Evolutionary conservation across 495 filamentous ascomycete species (phyloP).

Genomic region (Penicillium dipodomyicola): DNA sequence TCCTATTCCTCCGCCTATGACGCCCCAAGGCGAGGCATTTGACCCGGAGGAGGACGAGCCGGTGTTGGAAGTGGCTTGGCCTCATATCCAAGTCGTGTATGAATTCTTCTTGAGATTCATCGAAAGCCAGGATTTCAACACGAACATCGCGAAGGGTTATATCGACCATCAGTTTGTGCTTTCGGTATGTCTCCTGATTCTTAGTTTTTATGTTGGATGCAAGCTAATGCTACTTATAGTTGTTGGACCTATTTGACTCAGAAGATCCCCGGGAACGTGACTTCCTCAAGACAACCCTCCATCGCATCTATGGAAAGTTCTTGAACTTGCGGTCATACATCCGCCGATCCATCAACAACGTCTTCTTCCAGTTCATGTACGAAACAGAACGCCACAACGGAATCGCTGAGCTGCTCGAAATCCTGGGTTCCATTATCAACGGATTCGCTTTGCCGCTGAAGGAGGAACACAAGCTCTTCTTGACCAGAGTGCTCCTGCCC

Average conservation of each 20-base stretch:
- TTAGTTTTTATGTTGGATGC: neutral
- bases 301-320: constrained; percentile 99
- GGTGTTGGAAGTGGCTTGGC: constrained; percentile 97
- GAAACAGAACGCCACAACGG: constrained; percentile 99
- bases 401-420: constrained; percentile 94
- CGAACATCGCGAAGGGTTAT: constrained; percentile 98
- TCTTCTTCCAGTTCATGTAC: constrained; percentile 99
- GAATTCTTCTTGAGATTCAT: constrained; percentile 99
- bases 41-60: constrained; percentile 99
- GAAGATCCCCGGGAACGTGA: constrained; percentile 97
- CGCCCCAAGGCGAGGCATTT: constrained; percentile 96
- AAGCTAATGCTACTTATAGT: constrained; percentile 37
- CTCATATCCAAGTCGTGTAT: constrained; percentile 98
- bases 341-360: constrained; percentile 97
- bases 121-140: constrained; percentile 99
- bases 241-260: constrained; percentile 98
- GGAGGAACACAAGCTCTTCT: constrained; percentile 98
- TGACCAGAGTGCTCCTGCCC: constrained; percentile 88
- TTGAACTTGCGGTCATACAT: constrained; percentile 97
- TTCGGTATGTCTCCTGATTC: constrained; percentile 53
- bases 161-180: constrained; percentile 98
- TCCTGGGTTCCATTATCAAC: constrained; percentile 98
- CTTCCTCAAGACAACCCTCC: constrained; percentile 96
- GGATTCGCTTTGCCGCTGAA: constrained; percentile 96
- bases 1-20: constrained; percentile 94